phyloP scores from a whole-genome alignment of 2,329 filamentous ascomycete genomes.

The Periconia sp. region DNA sequence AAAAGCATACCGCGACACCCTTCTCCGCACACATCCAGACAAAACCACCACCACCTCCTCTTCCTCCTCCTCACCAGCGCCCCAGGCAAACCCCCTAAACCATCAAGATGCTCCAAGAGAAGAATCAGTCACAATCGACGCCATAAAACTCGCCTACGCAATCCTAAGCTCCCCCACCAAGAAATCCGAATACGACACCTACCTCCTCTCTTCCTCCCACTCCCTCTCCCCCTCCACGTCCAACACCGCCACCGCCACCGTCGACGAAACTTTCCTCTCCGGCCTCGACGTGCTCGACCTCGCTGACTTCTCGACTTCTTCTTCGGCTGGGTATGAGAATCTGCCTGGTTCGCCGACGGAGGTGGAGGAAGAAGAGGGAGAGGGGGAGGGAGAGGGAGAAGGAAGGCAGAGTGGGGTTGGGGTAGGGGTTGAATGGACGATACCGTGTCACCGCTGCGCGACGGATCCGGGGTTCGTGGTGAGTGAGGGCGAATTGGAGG shows the following conservation, averaged over 20 bases:
- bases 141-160: constrained; percentile 61
- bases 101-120: too few species aligned
- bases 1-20: constrained; percentile 57
- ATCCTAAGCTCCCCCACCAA: constrained; percentile 50
- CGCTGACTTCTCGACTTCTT: neutral
- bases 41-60: constrained; percentile 38
- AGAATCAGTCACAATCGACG: constrained; percentile 60
- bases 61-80: neutral
- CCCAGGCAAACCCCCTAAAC: too few species aligned
- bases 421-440: constrained; percentile 54
- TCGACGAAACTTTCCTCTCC: neutral
- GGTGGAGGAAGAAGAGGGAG: neutral
- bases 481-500: constrained; percentile 56
- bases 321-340: neutral
- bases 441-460: constrained; percentile 59
- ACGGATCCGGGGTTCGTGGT: constrained; percentile 58
- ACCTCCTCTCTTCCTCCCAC: constrained; percentile 8
- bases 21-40: constrained; percentile 63
- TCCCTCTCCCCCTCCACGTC: neutral
- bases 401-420: too few species aligned
- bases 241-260: neutral
- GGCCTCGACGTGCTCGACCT: neutral
- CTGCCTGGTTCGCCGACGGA: neutral
- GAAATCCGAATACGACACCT: constrained; percentile 47
- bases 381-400: constrained; percentile 1